Evolutionary conservation across 257 asterid genomes (phyloP).

Genomic region (Gentiana macrophylla): DNA sequence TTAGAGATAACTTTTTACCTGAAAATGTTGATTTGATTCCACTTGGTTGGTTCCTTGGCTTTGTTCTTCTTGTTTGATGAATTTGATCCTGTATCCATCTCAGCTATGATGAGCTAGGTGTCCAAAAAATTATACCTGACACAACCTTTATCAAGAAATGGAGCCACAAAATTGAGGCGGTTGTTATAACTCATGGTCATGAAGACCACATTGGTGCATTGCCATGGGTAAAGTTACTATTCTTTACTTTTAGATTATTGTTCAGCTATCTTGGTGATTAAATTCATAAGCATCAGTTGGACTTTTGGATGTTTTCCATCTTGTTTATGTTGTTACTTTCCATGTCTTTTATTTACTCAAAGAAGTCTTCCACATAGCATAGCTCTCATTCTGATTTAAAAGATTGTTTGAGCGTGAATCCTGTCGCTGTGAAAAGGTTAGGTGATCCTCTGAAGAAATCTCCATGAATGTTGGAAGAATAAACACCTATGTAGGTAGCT

Average conservation of each 20-base stretch:
- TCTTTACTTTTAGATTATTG: conserved; percentile 24
- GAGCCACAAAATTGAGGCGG: conserved; percentile 99
- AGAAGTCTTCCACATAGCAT: no score
- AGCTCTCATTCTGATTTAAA: no score
- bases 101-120: conserved; percentile 92
- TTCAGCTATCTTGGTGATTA: conserved; percentile 2
- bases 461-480: no score
- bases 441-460: no score
- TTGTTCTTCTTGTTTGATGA: conserved; percentile 1
- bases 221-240: conserved; percentile 95
- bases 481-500: no score
- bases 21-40: no score
- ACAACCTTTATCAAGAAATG: conserved; percentile 88
- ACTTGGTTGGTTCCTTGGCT: background rate
- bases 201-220: conserved; percentile 99
- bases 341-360: no score
- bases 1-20: background rate
- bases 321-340: no score
- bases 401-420: no score
- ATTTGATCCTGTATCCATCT: conserved; percentile 9
- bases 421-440: no score
- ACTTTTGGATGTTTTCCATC: background rate
- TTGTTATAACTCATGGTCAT: conserved; percentile 95
- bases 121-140: conserved; percentile 97
- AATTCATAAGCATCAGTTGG: background rate